Base-by-base conservation (phyloP, 495 filamentous ascomycete species). In the Choiromyces venosus region DNA sequence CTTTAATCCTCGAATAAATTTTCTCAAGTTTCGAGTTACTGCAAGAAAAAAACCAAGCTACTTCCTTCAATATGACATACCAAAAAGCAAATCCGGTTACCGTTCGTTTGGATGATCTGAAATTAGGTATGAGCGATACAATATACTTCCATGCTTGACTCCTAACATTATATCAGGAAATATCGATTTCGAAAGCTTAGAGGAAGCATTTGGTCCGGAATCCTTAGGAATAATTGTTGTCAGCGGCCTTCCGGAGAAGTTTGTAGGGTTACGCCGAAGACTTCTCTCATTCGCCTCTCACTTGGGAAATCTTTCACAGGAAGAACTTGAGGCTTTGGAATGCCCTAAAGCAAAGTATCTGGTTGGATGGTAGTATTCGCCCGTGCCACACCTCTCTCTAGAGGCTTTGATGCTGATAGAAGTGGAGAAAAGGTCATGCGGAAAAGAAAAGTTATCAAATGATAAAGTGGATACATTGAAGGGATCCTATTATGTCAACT, bases 401-500 rank as follows among this genome's bases (percentile, higher is more conserved):
- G 2, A 70, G 82, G 79, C 75, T 82, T 84, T 35, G 64, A 82
- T 61, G 83, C 88, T 82, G 84, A 61, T 33, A 33, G 52, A 18
- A 33, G 52, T 88, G 21, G 85, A 87, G 40, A 88, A 88, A 82
- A 91, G 89, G 89, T 97, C 93, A 40, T 91, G 89, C 80, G 94
- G 94, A 70, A 97, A 96, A 83, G 94, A 97, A 83, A 95, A 91
- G n/a, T 88, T 98, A 67, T 92, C 92, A 76, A 89, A 91, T 80
- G 93, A 94, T 73, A 89, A 90, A 72, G 92, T 93, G 76, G 95
- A 99, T 79, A 97, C 91, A 7, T 87, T 92, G 16, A 99, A 99
- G 84, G 95, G 95, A 70, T 96, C 93, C 25, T 99, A 91, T 86
- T 99, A 98, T 82, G 90, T 94, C 81, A 97, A 98, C 84, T 97